A percentile compares a stretch with the other conserved stretches of the same genome.
Conservation (phyloP, 768 basidiomycete genomes). For the Tephrocybe sp. region DNA sequence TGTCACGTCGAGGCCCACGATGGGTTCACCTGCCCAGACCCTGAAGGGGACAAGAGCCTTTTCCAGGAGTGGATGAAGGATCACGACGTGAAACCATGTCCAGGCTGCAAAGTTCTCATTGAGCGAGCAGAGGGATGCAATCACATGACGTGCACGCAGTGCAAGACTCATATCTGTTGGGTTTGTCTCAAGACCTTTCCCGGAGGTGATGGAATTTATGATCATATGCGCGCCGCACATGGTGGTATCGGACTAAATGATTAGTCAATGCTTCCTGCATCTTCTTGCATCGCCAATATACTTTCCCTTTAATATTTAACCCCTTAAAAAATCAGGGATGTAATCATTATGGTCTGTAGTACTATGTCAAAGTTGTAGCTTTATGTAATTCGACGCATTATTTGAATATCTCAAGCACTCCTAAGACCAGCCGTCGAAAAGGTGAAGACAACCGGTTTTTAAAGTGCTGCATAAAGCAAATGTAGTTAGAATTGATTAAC, state of each 20-base stretch:
- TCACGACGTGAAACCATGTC: conserved; percentile 75
- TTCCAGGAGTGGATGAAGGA: conserved; percentile 64
- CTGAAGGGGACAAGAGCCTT: conserved; percentile 50
- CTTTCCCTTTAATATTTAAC: too few species aligned
- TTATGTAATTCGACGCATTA: too few species aligned
- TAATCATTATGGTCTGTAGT: too few species aligned
- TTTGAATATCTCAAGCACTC: too few species aligned
- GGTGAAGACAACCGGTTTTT: too few species aligned
- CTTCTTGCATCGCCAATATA: too few species aligned
- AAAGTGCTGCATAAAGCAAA: too few species aligned
- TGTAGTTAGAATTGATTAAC: too few species aligned
- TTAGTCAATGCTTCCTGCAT: too few species aligned
- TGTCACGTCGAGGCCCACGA: conserved; percentile 64
- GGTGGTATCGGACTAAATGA: conserved; percentile 56
- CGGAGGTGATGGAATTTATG: conserved; percentile 69
- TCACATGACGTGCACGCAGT: conserved; percentile 77
- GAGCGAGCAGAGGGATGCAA: conserved; percentile 79
- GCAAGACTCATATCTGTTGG: conserved; percentile 82
- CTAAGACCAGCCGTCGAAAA: too few species aligned
- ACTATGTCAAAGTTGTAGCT: too few species aligned
- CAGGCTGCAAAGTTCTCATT: conserved; percentile 68
- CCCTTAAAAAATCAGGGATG: too few species aligned
- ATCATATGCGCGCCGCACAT: conserved; percentile 70
- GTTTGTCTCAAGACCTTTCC: conserved; percentile 73
- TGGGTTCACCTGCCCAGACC: conserved; percentile 62